A percentile compares a stretch with the other conserved stretches of the same genome.
phyloP scores from a whole-genome alignment of 164 flowering plant genomes.

The Euptelea pleiosperma region DNA sequence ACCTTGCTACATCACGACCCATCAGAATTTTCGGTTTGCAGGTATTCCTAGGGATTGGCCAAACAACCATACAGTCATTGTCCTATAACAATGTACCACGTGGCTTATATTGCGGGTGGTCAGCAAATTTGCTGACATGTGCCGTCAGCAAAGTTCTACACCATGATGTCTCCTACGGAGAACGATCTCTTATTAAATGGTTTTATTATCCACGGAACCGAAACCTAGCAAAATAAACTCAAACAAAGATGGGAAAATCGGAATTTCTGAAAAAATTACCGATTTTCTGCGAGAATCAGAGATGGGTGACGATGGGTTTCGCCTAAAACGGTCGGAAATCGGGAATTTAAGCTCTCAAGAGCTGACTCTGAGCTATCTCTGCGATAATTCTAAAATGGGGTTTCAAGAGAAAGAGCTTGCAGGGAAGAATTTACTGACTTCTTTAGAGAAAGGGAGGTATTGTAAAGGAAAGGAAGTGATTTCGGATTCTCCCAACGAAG shows the following conservation, averaged over 20 bases:
- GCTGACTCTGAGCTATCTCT: constrained; percentile 78
- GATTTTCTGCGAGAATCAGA: constrained; percentile 39
- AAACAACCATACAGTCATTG: too few relatives aligned
- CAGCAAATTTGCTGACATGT: too few relatives aligned
- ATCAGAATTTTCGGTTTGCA: too few relatives aligned
- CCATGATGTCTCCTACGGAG: too few relatives aligned
- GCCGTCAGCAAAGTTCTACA: too few relatives aligned
- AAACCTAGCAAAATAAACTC: constrained; percentile 22
- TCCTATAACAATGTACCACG: too few relatives aligned
- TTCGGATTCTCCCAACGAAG: constrained; percentile 35
- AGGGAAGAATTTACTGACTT: constrained; percentile 32
- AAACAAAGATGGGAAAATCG: constrained; percentile 34
- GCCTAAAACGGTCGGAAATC: constrained; percentile 27
- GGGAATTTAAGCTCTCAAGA: constrained; percentile 55
- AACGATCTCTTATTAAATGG: constrained; percentile 32
- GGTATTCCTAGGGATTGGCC: too few relatives aligned
- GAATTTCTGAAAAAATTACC: constrained; percentile 31
- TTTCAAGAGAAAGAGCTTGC: constrained; percentile 38
- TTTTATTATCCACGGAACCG: constrained; percentile 21
- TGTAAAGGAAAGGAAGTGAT: constrained; percentile 70
- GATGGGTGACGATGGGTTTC: constrained; percentile 35
- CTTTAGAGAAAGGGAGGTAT: constrained; percentile 31
- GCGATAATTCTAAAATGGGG: constrained; percentile 60
- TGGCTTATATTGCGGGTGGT: too few relatives aligned
- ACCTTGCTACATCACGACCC: too few relatives aligned